Evolutionary conservation across 176 grass and related monocot genomes (phyloP).

Genomic region (Oryza meridionalis): DNA sequence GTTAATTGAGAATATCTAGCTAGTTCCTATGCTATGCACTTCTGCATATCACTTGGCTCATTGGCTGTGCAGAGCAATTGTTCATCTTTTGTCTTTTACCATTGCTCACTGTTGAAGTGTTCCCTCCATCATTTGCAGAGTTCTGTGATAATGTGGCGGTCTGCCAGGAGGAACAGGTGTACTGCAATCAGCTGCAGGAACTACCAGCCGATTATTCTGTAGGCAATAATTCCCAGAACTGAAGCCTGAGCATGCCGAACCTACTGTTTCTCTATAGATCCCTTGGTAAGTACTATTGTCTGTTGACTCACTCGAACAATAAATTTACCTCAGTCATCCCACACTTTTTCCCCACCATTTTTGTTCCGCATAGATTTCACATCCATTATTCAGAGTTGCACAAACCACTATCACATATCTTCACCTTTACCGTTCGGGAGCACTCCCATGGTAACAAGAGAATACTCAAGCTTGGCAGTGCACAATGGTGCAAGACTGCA

Average conservation of each 20-base stretch:
- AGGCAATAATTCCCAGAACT: constrained; percentile 46
- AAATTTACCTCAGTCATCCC: not conserved
- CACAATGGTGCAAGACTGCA: constrained; percentile 30
- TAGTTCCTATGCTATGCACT: constrained; percentile 5
- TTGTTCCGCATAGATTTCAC: constrained; percentile 22
- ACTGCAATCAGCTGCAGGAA: constrained; percentile 38
- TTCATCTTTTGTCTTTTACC: constrained; percentile 26
- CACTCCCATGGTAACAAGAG: constrained; percentile 33
- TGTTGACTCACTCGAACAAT: not conserved
- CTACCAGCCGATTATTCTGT: constrained; percentile 38
- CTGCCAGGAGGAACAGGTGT: constrained; percentile 41
- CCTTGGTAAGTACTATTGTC: constrained; percentile 26
- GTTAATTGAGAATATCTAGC: constrained; percentile 1
- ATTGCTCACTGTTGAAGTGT: constrained; percentile 10
- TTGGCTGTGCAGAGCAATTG: constrained; percentile 16
- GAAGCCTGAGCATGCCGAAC: constrained; percentile 1
- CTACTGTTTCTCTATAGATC: constrained; percentile 40
- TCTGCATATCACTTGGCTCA: not conserved
- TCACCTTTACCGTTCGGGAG: constrained; percentile 34
- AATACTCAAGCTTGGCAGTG: constrained; percentile 6
- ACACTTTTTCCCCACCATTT: not conserved
- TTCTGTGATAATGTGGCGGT: constrained; percentile 39
- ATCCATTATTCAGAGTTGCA: constrained; percentile 22
- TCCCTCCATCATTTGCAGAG: constrained; percentile 26
- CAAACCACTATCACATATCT: constrained; percentile 9